Base-by-base conservation (phyloP, 169 alveolate genomes). In the Plasmodium reichenowi region DNA sequence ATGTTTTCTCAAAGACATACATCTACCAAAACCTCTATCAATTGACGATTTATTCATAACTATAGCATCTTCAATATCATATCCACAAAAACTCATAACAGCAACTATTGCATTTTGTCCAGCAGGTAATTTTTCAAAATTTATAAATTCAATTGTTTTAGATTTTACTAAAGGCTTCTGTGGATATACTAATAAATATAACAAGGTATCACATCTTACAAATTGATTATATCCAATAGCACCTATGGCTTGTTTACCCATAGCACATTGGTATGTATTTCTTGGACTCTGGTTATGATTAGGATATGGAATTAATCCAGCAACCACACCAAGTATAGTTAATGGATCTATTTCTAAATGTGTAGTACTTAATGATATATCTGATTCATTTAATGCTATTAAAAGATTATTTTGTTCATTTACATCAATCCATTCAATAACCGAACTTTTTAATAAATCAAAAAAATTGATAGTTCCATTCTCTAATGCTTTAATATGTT, bases 181-280 rank as follows among this genome's bases (percentile, higher is more conserved):
- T 3, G 99, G 99, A 92, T 99, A 99, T 9, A 97, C 98, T 93
- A 99, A 93, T 60, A 98, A 95, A 71, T 96, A 98, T 48, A 98
- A 91, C 29, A 97, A 93, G 13, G 99, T 98, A 72, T 98, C 99
- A 74, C 98, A 95, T 29, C 98, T 94, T 29, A 94, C 93, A 88
- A 96, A 92, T 93, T 96, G 98, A 91, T 98, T 99, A 94, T 95
- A 97, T 1, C 99, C 99, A 59, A 98, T 97, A n/a, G 98, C 95
- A 29, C 99, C 99, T 91, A 99, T 97, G 13, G 99, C 99, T 94
- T 99, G 99, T 89, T 99, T 99, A 8, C 99, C 99, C 99, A 99
- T 99, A 12, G 99, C 99, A 92, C 99, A 99, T 91, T 98, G 99
- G 94, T 98, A 99, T 7, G 99, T 99, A 93, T 99, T 99, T 73